Evolutionary conservation across 2,329 filamentous ascomycete species (phyloP), one percentile per base, ranked within the genome.

Genomic region (Pezicula carpinea): DNA sequence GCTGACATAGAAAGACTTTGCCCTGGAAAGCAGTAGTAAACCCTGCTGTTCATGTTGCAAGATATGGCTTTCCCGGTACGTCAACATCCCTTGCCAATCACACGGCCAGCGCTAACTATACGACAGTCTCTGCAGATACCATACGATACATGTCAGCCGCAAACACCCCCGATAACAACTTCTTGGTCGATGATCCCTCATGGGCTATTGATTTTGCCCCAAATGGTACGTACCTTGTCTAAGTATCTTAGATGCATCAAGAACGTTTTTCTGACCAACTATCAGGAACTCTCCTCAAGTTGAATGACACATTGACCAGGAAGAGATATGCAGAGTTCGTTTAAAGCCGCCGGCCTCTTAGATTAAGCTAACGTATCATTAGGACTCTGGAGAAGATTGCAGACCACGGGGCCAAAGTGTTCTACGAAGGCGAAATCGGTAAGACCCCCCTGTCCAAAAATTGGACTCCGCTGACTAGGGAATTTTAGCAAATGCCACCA

Each of bases 1-100:
- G 6, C 44, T 47, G 38, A 46, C 11, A 11, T 40, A 19, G 8
- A n/a, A 10, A 77, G 74, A 53, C 59, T 36, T 69, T 91, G 0
- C 76, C 83, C 0, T 92, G 87, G 87, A 76, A 80, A 46, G 73
- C 74, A 0, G 77, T 96, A 2, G 76, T 95, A 46, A 72, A 79
- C 56, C 89, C 89, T 0, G 85, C 91, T 2, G 83, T 90, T 39
- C 71, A 78, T 15, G 73, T 91, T 2, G 91, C 93, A 1, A 74
- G 83, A 4, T 58, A 87, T 46, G 89, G 89, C 0, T 95, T 95
- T 66, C 43, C 51, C 44, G 59, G 62, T 63, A 55, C 6, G 46
- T 48, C 15, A 8, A 29, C n/a, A n/a, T n/a, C 14, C 22, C 34
- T 4, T 26, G 21, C 15, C 22, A 5, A 29, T 31, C 8, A 26